These are phyloP conservation scores for Boechera divaricarpa DNA, from an alignment of 345 rosid species.

Conservation along the genomic window DNA sequence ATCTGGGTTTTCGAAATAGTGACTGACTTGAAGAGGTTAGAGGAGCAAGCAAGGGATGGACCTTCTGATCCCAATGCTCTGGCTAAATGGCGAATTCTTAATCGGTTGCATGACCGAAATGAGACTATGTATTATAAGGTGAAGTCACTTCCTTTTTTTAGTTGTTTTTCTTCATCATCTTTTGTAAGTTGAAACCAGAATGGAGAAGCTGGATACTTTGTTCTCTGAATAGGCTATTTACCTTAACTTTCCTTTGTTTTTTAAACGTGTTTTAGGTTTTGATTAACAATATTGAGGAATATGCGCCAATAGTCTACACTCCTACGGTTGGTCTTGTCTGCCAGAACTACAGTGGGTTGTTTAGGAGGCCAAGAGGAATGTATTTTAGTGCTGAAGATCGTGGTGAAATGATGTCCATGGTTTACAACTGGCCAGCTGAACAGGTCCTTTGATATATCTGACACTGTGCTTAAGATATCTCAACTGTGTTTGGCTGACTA, in stretches of 20 bases:
- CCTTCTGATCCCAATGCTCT: slow-evolving; percentile 91
- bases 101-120: slow-evolving; percentile 92
- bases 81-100: slow-evolving; percentile 96
- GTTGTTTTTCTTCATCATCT: too few relatives aligned
- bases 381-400: slow-evolving; percentile 92
- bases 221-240: neutral
- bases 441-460: slow-evolving; percentile 60
- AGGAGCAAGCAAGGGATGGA: slow-evolving; percentile 92
- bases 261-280: slow-evolving; percentile 55
- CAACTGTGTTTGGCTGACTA: slow-evolving; percentile 24
- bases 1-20: slow-evolving; percentile 51
- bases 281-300: slow-evolving; percentile 87
- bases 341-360: slow-evolving; percentile 93
- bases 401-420: slow-evolving; percentile 99
- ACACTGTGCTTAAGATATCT: slow-evolving; percentile 18
- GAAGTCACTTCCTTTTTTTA: neutral
- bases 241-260: neutral
- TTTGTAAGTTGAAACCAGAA: too few relatives aligned
- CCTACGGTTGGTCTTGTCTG: slow-evolving; percentile 98
- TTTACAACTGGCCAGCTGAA: slow-evolving; percentile 98
- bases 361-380: slow-evolving; percentile 99
- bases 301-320: slow-evolving; percentile 96
- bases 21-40: slow-evolving; percentile 91
- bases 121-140: slow-evolving; percentile 98
- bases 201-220: neutral